These are phyloP conservation scores for Carallia pectinifolia DNA, from an alignment of 345 rosid species.

Conservation along the genomic window DNA sequence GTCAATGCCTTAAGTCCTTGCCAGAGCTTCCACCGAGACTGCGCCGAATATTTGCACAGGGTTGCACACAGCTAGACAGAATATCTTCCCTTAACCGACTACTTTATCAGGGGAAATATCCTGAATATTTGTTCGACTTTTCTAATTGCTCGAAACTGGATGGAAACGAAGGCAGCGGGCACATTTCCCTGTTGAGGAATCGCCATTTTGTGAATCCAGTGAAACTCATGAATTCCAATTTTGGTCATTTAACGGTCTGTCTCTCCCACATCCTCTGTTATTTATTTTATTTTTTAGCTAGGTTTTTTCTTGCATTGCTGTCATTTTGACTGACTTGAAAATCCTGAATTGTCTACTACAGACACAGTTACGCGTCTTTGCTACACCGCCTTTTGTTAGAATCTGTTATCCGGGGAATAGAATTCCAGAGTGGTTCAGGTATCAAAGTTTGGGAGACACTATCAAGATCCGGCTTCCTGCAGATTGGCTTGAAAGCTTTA, in stretches of 20 bases:
- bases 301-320: not conserved
- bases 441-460: constrained; percentile 6
- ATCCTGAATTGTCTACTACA: not conserved
- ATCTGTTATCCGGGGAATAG: constrained; percentile 14
- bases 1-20: constrained; percentile 9
- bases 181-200: not conserved
- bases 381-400: not conserved
- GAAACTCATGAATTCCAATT: too few relatives aligned
- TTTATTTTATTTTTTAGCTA: not conserved
- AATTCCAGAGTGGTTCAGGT: constrained; percentile 10
- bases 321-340: not conserved
- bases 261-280: not conserved
- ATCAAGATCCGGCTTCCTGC: constrained; percentile 3
- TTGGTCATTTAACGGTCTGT: not conserved
- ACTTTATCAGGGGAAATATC: not conserved
- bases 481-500: not conserved
- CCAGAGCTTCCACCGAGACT: constrained; percentile 13
- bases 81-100: constrained; percentile 2
- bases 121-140: not conserved
- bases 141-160: constrained; percentile 12
- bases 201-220: not conserved
- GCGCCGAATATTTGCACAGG: not conserved
- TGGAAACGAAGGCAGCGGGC: not conserved
- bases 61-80: constrained; percentile 1
- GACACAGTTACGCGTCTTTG: too few relatives aligned